A percentile compares a stretch with the other conserved stretches of the same genome.
These are phyloP conservation scores for Alternaria sp. DNA, from an alignment of 2,329 filamentous ascomycete genomes.

Conservation along the genomic window DNA sequence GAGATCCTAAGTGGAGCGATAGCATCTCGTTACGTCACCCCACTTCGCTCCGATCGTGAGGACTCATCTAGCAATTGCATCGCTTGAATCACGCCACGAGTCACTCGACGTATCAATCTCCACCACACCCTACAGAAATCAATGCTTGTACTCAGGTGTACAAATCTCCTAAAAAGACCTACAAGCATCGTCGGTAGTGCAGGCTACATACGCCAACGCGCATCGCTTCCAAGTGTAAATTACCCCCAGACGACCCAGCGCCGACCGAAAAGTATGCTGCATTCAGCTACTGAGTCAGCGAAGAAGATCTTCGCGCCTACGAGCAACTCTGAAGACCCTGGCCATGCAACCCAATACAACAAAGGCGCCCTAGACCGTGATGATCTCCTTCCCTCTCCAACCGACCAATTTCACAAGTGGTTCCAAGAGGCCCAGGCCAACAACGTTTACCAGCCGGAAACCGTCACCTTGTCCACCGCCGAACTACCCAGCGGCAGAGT, in stretches of 20 bases:
- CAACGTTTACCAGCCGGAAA: slow-evolving; percentile 79
- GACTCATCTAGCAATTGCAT: slow-evolving; percentile 16
- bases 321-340: slow-evolving; percentile 58
- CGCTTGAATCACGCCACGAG: slow-evolving; percentile 24
- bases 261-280: slow-evolving; percentile 32
- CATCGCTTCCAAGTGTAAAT: not conserved
- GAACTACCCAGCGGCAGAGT: slow-evolving; percentile 84
- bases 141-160: slow-evolving; percentile 9
- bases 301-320: slow-evolving; percentile 70
- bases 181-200: not conserved
- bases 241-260: not conserved
- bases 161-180: not conserved
- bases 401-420: slow-evolving; percentile 89
- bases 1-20: not conserved
- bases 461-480: slow-evolving; percentile 87
- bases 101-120: not conserved
- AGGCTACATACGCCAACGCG: not conserved
- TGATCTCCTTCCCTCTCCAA: slow-evolving; percentile 72
- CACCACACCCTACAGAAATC: not conserved
- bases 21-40: slow-evolving; percentile 35
- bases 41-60: slow-evolving; percentile 34
- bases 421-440: slow-evolving; percentile 75
- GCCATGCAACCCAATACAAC: slow-evolving; percentile 80
- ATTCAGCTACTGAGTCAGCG: slow-evolving; percentile 29
- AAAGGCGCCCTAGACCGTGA: slow-evolving; percentile 67